phyloP scores from a whole-genome alignment of 1,284 basidiomycete species.

The Takashimella koratensis region DNA sequence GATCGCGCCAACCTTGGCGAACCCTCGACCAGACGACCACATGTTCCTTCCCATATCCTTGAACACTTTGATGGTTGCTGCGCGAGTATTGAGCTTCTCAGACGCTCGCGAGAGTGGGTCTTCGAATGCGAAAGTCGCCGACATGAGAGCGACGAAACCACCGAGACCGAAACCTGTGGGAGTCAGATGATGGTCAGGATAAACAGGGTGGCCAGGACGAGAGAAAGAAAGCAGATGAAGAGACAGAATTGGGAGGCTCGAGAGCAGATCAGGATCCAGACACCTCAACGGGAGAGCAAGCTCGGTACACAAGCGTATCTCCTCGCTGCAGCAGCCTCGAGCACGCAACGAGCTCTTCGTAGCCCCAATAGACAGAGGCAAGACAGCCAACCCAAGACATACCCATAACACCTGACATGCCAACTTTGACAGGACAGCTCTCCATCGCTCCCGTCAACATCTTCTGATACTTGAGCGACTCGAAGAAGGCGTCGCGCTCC shows the following conservation, averaged over 20 bases:
- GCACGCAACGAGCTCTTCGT: no score
- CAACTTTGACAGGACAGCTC: conserved; percentile 77
- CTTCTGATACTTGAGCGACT: conserved; percentile 71
- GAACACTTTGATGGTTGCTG: conserved; percentile 74
- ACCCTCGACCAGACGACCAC: conserved; percentile 86
- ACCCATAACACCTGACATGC: conserved; percentile 75
- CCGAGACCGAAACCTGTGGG: conserved; percentile 79
- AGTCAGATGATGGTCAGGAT: background rate
- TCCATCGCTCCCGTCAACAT: conserved; percentile 70
- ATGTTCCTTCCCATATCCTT: conserved; percentile 93
- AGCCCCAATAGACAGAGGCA: no score
- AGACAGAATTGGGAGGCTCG: background rate
- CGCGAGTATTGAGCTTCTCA: conserved; percentile 41
- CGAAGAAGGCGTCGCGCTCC: conserved; percentile 64
- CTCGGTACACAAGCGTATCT: no score
- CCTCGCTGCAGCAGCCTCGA: no score
- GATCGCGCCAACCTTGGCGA: conserved; percentile 89
- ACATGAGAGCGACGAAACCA: conserved; percentile 95
- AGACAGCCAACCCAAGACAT: conserved; percentile 37
- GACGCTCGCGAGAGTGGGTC: conserved; percentile 78
- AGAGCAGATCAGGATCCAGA: background rate
- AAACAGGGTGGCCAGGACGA: no score
- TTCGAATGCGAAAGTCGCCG: conserved; percentile 89
- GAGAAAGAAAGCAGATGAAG: no score
- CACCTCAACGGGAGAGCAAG: no score